Conservation (phyloP, 768 basidiomycete genomes). For the Kwoniella bestiolae region DNA sequence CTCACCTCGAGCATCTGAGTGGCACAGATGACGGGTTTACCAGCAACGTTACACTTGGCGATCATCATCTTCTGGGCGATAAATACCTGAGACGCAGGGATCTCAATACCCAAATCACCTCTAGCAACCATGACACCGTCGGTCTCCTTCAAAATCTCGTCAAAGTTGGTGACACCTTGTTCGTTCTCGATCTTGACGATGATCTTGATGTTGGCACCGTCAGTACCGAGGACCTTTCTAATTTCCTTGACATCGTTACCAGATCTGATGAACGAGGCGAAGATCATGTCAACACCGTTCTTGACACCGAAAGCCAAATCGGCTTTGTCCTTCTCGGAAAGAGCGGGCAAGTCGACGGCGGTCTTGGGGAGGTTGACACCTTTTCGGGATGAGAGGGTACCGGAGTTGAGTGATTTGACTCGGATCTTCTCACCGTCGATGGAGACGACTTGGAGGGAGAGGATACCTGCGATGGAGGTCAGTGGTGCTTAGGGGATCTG, state of each 20-base stretch:
- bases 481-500: slow-evolving; percentile 6
- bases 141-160: slow-evolving; percentile 90
- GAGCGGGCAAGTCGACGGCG: slow-evolving; percentile 92
- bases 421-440: slow-evolving; percentile 79
- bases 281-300: slow-evolving; percentile 99
- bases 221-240: slow-evolving; percentile 88
- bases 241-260: slow-evolving; percentile 94
- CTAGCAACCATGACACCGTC: slow-evolving; percentile 99
- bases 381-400: slow-evolving; percentile 91
- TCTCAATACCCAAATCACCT: slow-evolving; percentile 98
- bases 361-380: slow-evolving; percentile 99
- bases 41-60: slow-evolving; percentile 95
- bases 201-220: slow-evolving; percentile 95
- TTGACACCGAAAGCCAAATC: slow-evolving; percentile 92
- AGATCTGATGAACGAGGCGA: slow-evolving; percentile 97
- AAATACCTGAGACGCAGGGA: slow-evolving; percentile 99
- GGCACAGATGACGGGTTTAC: slow-evolving; percentile 97
- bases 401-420: slow-evolving; percentile 88
- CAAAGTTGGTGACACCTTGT: slow-evolving; percentile 98
- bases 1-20: slow-evolving; percentile 99
- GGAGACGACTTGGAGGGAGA: slow-evolving; percentile 88
- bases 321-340: slow-evolving; percentile 97
- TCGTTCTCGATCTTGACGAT: slow-evolving; percentile 99
- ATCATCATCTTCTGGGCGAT: slow-evolving; percentile 99
- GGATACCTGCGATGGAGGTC: slow-evolving; percentile 64